A percentile compares a stretch with the other conserved stretches of the same genome.
These are phyloP conservation scores for Sporothrix pseudoabietina DNA, from an alignment of 2,329 filamentous ascomycete species.

Conservation along the genomic window DNA sequence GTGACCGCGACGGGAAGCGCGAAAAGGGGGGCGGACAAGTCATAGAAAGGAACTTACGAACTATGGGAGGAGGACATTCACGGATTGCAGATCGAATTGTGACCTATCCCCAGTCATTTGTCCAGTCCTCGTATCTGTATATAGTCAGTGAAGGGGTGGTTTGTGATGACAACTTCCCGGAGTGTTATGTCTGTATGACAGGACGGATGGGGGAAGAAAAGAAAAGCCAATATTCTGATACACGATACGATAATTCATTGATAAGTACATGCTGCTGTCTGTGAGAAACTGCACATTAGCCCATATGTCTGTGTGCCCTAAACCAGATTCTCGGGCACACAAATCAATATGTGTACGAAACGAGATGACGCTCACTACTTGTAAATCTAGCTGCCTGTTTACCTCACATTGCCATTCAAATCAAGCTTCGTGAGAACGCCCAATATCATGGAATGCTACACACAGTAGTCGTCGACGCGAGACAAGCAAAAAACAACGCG, in stretches of 20 bases:
- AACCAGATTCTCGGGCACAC: conserved; percentile 5
- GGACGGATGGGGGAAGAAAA: background rate
- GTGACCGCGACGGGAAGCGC: background rate
- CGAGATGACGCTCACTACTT: background rate
- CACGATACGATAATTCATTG: background rate
- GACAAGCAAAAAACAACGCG: background rate
- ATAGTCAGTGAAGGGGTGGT: background rate
- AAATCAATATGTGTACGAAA: background rate
- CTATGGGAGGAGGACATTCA: background rate
- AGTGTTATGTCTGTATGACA: background rate
- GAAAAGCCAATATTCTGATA: background rate
- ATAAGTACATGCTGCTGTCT: background rate
- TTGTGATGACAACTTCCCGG: conserved; percentile 21
- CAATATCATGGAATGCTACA: background rate
- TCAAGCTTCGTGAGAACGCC: background rate
- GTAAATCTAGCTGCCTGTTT: background rate
- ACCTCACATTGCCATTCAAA: background rate
- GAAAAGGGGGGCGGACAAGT: background rate
- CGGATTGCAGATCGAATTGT: background rate
- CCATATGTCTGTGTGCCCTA: background rate
- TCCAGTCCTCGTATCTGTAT: background rate
- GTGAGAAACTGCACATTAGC: background rate
- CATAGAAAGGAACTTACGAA: background rate
- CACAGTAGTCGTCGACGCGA: background rate
- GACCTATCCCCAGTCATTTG: background rate